Percentiles rank a stretch among this genome's conserved stretches.
These are phyloP conservation scores for Epichloe gansuensis DNA, from an alignment of 2,329 filamentous ascomycete genomes.

Conservation along the genomic window DNA sequence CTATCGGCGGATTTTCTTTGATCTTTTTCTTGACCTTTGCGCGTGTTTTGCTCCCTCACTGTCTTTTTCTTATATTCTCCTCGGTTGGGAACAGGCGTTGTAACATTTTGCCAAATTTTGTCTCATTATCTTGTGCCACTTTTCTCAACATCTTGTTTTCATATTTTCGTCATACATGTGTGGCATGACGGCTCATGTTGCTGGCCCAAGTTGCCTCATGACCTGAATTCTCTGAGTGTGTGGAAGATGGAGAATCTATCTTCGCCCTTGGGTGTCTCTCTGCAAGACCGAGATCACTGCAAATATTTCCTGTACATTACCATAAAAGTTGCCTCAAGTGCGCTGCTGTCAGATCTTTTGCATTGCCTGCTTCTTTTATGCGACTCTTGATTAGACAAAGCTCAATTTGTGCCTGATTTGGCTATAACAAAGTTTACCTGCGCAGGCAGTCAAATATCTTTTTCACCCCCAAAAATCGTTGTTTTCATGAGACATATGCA, in stretches of 20 bases:
- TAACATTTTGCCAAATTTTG: conserved; percentile 1
- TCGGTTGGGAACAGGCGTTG: conserved; percentile 2
- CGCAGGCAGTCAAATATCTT: conserved; percentile 13
- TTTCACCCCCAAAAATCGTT: conserved; percentile 2
- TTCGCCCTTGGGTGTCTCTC: neutral
- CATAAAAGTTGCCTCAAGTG: conserved; percentile 32
- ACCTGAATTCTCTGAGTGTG: conserved; percentile 4
- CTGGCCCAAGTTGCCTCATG: conserved; percentile 4
- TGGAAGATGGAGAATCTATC: conserved; percentile 1
- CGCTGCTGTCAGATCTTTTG: conserved; percentile 24
- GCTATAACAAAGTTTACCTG: conserved; percentile 19
- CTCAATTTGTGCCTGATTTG: conserved; percentile 20
- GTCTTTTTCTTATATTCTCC: neutral
- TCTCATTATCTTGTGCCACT: neutral
- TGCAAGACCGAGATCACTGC: conserved; percentile 2
- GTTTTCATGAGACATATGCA: neutral
- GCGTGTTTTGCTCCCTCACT: too few species aligned
- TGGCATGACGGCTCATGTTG: conserved; percentile 6
- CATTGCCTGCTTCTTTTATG: conserved; percentile 19
- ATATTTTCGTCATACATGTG: neutral
- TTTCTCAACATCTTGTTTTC: neutral
- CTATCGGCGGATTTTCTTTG: neutral
- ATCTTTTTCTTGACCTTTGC: too few species aligned
- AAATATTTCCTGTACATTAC: conserved; percentile 41
- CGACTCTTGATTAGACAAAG: conserved; percentile 22